A percentile compares a stretch with the other conserved stretches of the same genome.
Evolutionary conservation across 148 eudicot genomes (phyloP).

Genomic region (Gaultheria prostrata): DNA sequence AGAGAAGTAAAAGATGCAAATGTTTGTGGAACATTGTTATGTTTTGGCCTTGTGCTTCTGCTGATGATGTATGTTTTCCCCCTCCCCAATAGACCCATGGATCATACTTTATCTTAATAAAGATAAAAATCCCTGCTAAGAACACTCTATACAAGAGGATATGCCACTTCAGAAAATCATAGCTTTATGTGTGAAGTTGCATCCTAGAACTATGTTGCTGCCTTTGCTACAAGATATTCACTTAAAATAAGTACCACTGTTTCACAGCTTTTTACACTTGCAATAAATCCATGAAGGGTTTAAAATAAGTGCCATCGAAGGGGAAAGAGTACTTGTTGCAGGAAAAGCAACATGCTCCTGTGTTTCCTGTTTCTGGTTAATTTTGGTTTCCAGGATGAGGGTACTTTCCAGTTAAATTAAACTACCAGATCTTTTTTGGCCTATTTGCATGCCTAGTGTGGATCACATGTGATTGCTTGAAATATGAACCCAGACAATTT

Average conservation of each 20-base stretch:
- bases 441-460: background rate
- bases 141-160: background rate
- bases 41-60: background rate
- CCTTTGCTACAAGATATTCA: background rate
- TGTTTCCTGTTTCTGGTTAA: background rate
- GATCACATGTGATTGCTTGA: background rate
- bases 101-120: background rate
- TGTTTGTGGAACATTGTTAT: background rate
- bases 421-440: background rate
- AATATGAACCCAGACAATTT: background rate
- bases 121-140: background rate
- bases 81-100: background rate
- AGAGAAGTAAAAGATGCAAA: background rate
- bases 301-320: background rate
- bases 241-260: background rate
- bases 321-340: background rate
- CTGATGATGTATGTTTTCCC: background rate
- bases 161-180: background rate
- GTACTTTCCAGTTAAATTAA: background rate
- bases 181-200: background rate
- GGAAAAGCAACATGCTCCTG: background rate
- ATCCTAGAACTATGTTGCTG: background rate
- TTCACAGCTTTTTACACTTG: background rate
- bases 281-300: background rate
- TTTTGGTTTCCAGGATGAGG: background rate